phyloP scores from a whole-genome alignment of 768 basidiomycete species.

The Tricholoma sp. region DNA sequence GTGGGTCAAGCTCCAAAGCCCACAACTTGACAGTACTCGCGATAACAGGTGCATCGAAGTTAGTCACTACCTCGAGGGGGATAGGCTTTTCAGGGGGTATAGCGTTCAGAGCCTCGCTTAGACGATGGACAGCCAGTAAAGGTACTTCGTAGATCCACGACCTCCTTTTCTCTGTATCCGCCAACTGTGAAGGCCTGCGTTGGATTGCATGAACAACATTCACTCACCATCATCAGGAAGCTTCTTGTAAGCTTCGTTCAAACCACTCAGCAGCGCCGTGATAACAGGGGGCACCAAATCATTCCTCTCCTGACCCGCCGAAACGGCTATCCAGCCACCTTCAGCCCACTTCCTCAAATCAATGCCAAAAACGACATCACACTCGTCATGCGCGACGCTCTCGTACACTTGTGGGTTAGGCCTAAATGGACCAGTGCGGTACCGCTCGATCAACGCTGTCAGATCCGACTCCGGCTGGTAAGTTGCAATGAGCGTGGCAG shows the following conservation, averaged over 20 bases:
- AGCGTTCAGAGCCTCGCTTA: constrained; percentile 79
- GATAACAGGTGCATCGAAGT: constrained; percentile 82
- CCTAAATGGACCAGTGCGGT: constrained; percentile 90
- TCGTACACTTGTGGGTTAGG: constrained; percentile 85
- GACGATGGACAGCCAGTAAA: constrained; percentile 73
- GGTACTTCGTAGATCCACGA: constrained; percentile 96
- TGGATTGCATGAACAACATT: not conserved
- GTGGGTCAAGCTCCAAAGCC: constrained; percentile 88
- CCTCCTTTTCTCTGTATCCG: constrained; percentile 67
- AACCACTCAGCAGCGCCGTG: constrained; percentile 54
- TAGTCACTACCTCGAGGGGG: constrained; percentile 43
- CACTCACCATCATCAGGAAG: constrained; percentile 62
- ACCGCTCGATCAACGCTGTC: constrained; percentile 83
- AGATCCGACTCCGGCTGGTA: constrained; percentile 89
- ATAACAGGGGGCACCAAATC: constrained; percentile 72
- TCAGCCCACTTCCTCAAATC: constrained; percentile 91
- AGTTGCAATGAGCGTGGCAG: constrained; percentile 70
- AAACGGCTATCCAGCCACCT: constrained; percentile 59
- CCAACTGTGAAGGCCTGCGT: not conserved
- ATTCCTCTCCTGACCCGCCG: constrained; percentile 52
- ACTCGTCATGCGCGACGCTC: constrained; percentile 74
- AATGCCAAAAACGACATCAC: constrained; percentile 86
- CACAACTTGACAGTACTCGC: constrained; percentile 85
- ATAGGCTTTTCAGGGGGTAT: constrained; percentile 56
- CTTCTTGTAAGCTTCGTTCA: constrained; percentile 58